These are phyloP conservation scores for Cymbidium sinense DNA, from an alignment of 106 monocot species.

Conservation along the genomic window DNA sequence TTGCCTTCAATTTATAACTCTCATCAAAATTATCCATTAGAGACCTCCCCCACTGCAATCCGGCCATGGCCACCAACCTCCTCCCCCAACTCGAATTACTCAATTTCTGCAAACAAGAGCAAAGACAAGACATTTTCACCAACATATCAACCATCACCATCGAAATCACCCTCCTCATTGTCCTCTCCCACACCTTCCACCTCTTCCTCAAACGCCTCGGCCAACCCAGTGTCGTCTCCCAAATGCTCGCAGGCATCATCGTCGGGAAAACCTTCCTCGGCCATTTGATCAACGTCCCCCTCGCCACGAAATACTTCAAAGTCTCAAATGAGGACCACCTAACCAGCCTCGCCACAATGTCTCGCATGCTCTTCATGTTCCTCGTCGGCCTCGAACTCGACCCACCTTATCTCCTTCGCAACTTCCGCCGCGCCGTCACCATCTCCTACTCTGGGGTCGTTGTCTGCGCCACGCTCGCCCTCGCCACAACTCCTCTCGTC, in stretches of 20 bases:
- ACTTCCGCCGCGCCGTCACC: conserved; percentile 4
- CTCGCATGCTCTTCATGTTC: conserved; percentile 35
- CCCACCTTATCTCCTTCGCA: conserved; percentile 10
- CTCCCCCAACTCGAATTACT: background rate
- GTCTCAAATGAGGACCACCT: background rate
- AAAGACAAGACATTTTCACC: background rate
- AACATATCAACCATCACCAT: background rate
- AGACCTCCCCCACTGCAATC: background rate
- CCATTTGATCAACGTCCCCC: background rate
- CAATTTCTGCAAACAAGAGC: background rate
- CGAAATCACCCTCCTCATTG: conserved; percentile 9
- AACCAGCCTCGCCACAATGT: background rate
- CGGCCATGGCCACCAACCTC: background rate
- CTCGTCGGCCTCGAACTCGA: conserved; percentile 31
- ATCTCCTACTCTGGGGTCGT: background rate
- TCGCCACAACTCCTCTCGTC: background rate
- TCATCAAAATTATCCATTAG: no score
- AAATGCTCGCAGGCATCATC: conserved; percentile 37
- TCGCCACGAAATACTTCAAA: background rate
- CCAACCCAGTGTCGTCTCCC: conserved; percentile 24
- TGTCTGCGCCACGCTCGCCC: background rate
- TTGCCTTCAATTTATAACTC: no score
- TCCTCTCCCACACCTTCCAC: conserved; percentile 16
- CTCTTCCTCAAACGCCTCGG: conserved; percentile 22
- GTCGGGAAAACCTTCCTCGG: conserved; percentile 31